These are phyloP conservation scores for Ophiocordyceps robertsii DNA, from an alignment of 2,329 filamentous ascomycete species.

Conservation along the genomic window DNA sequence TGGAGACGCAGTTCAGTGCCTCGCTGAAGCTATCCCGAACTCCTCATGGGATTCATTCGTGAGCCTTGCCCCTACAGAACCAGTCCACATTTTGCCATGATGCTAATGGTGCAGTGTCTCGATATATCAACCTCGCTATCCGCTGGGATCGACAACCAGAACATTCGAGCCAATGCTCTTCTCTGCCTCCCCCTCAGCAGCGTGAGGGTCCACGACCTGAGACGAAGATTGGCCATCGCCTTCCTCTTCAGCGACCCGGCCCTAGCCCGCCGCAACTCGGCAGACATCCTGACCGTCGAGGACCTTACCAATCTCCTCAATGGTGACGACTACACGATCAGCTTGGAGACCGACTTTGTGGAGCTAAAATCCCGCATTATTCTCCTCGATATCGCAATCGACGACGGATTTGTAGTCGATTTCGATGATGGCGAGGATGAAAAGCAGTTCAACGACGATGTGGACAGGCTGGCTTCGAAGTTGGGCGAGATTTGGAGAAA, in stretches of 20 bases:
- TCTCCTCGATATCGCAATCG: constrained; percentile 64
- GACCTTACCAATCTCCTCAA: constrained; percentile 32
- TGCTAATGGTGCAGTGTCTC: constrained; percentile 28
- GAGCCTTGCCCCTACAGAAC: constrained; percentile 11
- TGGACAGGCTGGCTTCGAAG: constrained; percentile 51
- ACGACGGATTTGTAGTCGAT: constrained; percentile 34
- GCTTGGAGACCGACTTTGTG: constrained; percentile 49
- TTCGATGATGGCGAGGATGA: constrained; percentile 17
- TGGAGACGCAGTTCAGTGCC: constrained; percentile 26
- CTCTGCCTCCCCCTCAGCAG: constrained; percentile 42
- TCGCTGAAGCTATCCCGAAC: constrained; percentile 28
- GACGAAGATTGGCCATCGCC: constrained; percentile 51
- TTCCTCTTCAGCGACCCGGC: constrained; percentile 42
- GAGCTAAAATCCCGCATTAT: constrained; percentile 51
- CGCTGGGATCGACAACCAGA: constrained; percentile 26
- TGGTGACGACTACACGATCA: constrained; percentile 36
- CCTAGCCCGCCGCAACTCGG: constrained; percentile 25
- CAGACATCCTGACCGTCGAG: constrained; percentile 27
- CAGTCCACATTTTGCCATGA: background rate
- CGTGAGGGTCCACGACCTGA: constrained; percentile 41
- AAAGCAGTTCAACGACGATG: constrained; percentile 49
- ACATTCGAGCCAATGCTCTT: constrained; percentile 45
- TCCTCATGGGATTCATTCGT: constrained; percentile 27
- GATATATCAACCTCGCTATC: constrained; percentile 34
- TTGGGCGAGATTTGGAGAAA: constrained; percentile 44